Evolutionary conservation across 306 rosid genomes (phyloP), one percentile per base, ranked within the genome.

Genomic region (Sesbania bispinosa): DNA sequence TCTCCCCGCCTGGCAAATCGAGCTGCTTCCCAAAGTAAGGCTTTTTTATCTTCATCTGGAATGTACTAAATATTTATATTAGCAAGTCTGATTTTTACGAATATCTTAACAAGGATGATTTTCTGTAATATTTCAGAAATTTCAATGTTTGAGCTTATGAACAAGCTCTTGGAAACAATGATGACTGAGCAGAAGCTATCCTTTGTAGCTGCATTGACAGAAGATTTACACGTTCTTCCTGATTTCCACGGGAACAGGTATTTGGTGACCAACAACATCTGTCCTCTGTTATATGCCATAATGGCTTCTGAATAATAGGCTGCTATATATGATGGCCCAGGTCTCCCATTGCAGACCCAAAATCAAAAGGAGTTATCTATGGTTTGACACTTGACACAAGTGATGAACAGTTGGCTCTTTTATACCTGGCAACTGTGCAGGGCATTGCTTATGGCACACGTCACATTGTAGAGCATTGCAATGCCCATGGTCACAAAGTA

Each of bases 201-300:
- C 29, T 94, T 87, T 75, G 71, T 94, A 69, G 96, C 97, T 69
- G 83, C 93, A 54, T 82, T 94, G 85, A 89, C 98, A 35, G 85
- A 86, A 79, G 97, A 94, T 70, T 47, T 77, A 13, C 98, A 94
- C 36, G 78, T 94, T 67, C 97, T 94, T 77, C 98, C 98, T 35
- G 97, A 94, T 80, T 89, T 87, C 80, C 98, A 94, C 52, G 98
- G 98, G 83, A 94, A 94, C 83, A 89, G 98, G 98, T 94, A 81
- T 73, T 63, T 66, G 73, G 14, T 48, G 57, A 71, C 55, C 38
- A 29, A 8, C 30, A 46, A 24, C 67, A 45, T 23, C 69, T 75
- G 64, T 66, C 24, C 61, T 35, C 57, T 71, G 65, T 68, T 60
- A 21, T 80, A 27, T 64, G 80, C 67, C 20, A 33, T 43, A 39